These are phyloP conservation scores for Lepidium aucheri DNA, from an alignment of 345 rosid genomes.

Conservation along the genomic window DNA sequence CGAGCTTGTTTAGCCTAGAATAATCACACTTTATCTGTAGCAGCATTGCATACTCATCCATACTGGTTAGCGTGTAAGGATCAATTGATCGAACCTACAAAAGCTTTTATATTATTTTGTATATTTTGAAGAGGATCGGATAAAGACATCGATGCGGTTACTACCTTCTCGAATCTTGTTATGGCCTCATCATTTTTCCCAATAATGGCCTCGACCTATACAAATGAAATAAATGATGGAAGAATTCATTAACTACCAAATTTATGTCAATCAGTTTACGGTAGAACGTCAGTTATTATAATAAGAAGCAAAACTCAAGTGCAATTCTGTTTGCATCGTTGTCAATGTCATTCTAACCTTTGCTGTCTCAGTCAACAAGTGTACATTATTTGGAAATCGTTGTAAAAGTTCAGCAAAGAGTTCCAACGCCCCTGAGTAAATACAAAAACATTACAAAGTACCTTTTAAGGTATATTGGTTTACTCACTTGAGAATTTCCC, in stretches of 20 bases:
- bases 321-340: neutral
- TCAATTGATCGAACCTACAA: conserved; percentile 87
- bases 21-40: conserved; percentile 76
- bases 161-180: conserved; percentile 87
- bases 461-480: neutral
- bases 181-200: conserved; percentile 93
- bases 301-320: neutral
- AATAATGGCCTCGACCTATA: conserved; percentile 85
- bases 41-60: conserved; percentile 99
- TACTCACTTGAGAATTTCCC: neutral
- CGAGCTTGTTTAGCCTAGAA: conserved; percentile 74
- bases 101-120: conserved; percentile 7
- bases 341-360: conserved; percentile 47
- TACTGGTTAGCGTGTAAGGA: conserved; percentile 73
- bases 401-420: conserved; percentile 73
- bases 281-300: neutral
- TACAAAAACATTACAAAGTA: neutral
- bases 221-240: conserved; percentile 23
- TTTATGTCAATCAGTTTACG: conserved; percentile 5
- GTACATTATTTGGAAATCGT: conserved; percentile 83
- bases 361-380: conserved; percentile 88
- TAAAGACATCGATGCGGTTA: neutral
- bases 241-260: conserved; percentile 15
- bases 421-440: conserved; percentile 77
- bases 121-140: neutral